These are phyloP conservation scores for Suillus brevipes DNA, from an alignment of 768 basidiomycete species.

Conservation along the genomic window DNA sequence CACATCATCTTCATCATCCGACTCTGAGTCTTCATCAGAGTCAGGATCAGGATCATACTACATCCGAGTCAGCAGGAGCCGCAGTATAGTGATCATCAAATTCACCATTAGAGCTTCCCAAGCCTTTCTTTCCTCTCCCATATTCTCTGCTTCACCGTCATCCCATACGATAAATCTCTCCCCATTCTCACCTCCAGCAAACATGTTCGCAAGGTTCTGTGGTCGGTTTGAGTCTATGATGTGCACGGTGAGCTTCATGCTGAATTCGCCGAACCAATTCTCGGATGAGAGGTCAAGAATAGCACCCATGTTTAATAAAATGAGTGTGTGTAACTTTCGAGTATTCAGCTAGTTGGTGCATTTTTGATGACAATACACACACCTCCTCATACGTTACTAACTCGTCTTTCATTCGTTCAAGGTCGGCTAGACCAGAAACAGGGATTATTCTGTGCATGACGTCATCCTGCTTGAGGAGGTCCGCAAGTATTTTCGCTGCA, in stretches of 20 bases:
- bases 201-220: constrained; percentile 84
- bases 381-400: constrained; percentile 71
- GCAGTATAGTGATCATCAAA: constrained; percentile 9
- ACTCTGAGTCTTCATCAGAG: constrained; percentile 59
- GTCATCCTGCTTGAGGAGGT: constrained; percentile 91
- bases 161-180: constrained; percentile 90
- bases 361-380: constrained; percentile 16
- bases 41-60: constrained; percentile 81
- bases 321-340: constrained; percentile 77
- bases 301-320: constrained; percentile 91
- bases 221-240: constrained; percentile 95
- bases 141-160: constrained; percentile 74
- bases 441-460: constrained; percentile 89
- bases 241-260: constrained; percentile 68
- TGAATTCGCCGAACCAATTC: constrained; percentile 77
- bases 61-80: neutral
- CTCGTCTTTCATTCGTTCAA: constrained; percentile 66
- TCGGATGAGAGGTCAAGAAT: constrained; percentile 77
- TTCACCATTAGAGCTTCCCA: constrained; percentile 84
- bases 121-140: constrained; percentile 72
- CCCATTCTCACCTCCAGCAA: constrained; percentile 64
- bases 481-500: constrained; percentile 86
- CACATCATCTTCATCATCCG: constrained; percentile 45
- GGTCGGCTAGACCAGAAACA: constrained; percentile 79
- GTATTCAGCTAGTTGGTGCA: constrained; percentile 8